Percentiles rank a stretch among this genome's conserved stretches.
Evolutionary conservation across 75 land plant species (phyloP).

Genomic region (Cryptomeria japonica): DNA sequence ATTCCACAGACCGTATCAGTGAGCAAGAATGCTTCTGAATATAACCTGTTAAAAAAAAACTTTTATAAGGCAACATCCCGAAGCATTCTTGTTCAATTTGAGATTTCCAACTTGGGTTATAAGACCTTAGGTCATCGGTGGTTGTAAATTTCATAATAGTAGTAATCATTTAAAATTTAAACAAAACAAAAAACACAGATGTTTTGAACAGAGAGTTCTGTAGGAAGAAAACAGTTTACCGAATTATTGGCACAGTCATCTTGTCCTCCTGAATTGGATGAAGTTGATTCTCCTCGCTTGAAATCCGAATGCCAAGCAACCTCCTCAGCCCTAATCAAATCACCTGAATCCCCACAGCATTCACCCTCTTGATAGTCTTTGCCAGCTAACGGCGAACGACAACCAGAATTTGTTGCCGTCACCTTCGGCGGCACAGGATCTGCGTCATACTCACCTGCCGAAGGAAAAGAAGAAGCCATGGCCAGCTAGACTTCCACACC

Average conservation of each 20-base stretch:
- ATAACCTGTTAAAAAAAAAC: no score
- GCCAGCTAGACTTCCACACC: neutral
- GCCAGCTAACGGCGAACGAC: neutral
- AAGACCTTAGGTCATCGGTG: neutral
- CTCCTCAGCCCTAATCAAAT: neutral
- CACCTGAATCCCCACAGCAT: slow-evolving; percentile 12
- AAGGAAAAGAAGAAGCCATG: neutral
- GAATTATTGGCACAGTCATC: neutral
- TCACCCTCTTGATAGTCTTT: neutral
- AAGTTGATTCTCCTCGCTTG: neutral
- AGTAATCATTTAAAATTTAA: neutral
- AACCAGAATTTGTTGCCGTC: neutral
- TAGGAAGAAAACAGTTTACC: neutral
- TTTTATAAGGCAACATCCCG: no score
- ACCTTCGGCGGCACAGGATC: neutral
- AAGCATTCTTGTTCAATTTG: no score
- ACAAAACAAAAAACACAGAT: neutral
- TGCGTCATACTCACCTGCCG: neutral
- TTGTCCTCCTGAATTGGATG: neutral
- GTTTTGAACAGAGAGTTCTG: neutral
- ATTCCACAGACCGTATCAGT: no score
- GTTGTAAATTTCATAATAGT: neutral
- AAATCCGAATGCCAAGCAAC: neutral
- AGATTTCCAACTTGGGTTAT: no score
- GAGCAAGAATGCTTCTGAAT: no score